phyloP scores from a whole-genome alignment of 2,329 filamentous ascomycete genomes.

The Aschersonia sp. region DNA sequence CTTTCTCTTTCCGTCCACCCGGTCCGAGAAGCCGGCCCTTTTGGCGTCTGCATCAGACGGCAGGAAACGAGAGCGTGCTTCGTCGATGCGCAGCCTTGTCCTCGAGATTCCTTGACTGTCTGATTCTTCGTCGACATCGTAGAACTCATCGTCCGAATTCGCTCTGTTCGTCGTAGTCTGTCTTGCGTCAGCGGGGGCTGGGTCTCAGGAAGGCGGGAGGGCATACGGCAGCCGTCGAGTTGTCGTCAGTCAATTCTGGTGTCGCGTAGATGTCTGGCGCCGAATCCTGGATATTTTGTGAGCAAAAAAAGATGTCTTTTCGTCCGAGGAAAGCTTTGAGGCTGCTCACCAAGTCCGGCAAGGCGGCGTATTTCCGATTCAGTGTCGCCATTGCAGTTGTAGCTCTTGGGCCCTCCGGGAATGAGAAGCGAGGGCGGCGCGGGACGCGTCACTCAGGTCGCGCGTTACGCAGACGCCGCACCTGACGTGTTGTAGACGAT shows the following conservation, averaged over 20 bases:
- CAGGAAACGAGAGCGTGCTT: constrained; percentile 68
- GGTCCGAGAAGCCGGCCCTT: constrained; percentile 79
- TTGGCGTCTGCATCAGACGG: constrained; percentile 61
- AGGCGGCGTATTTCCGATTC: constrained; percentile 66
- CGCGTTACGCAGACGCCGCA: no score
- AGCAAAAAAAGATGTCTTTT: neutral
- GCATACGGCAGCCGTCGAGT: constrained; percentile 66
- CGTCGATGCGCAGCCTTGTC: constrained; percentile 58
- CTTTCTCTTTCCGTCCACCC: constrained; percentile 66
- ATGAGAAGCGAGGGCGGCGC: neutral
- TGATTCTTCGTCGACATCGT: constrained; percentile 51
- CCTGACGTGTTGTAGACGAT: no score
- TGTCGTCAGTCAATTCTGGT: constrained; percentile 80
- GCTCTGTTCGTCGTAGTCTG: constrained; percentile 41
- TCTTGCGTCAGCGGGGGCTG: constrained; percentile 9
- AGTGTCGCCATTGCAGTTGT: constrained; percentile 32
- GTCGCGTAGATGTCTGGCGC: constrained; percentile 96
- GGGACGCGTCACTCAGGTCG: no score
- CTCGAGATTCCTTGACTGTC: constrained; percentile 52
- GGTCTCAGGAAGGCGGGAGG: neutral
- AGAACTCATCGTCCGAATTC: constrained; percentile 47
- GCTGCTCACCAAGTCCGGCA: constrained; percentile 57
- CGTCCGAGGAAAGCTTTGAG: neutral
- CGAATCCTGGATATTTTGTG: constrained; percentile 46
- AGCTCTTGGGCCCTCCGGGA: neutral